Evolutionary conservation across 805 yeast genomes (phyloP), one percentile per base, ranked within the genome.

Genomic region (Barnettozyma botsteinii): DNA sequence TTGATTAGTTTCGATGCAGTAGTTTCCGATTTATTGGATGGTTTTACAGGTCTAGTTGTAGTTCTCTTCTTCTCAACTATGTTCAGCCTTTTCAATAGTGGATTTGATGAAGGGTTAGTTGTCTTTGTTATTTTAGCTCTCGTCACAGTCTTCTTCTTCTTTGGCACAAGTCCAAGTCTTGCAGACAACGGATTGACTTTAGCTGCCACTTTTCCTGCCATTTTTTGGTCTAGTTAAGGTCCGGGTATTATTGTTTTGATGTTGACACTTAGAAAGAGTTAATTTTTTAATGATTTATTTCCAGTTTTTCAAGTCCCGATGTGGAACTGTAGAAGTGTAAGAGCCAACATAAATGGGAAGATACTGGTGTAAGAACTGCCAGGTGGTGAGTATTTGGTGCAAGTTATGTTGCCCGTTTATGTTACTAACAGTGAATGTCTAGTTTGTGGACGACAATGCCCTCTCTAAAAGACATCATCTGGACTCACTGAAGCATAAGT

Each of bases 351-450:
- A 21, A 5, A 41, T 41, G 45, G 41, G 15, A 19, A 37, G 36
- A 23, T 37, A 33, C n/a, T 41, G 41, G 41, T 41, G 45, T 20
- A 41, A 41, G 17, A 28, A 25, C 5, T 41, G 45, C 23, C 25
- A 30, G 24, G 18, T 41, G 11, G 40, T 37, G 23, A 37, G 40
- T 37, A 14, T n/a, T 20, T 11, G 21, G 8, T 20, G 8, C 13
- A 5, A 17, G 6, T n/a, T 17, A 24, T 7, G 6, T 11, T 7
- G 9, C 4, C 10, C 8, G 18, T 9, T 8, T 20, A 6, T 6
- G 7, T 4, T 34, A 19, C 37, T 34, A 34, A 34, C 24, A n/a
- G n/a, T 20, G 28, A 25, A 5, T 19, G 24, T 3, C 6, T 19
- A 31, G 40, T 37, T 37, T 25, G 25, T 41, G 7, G 45, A 37